Evolutionary conservation across 75 land plant genomes (phyloP).

Genomic region (Adiantum capillusveneris): DNA sequence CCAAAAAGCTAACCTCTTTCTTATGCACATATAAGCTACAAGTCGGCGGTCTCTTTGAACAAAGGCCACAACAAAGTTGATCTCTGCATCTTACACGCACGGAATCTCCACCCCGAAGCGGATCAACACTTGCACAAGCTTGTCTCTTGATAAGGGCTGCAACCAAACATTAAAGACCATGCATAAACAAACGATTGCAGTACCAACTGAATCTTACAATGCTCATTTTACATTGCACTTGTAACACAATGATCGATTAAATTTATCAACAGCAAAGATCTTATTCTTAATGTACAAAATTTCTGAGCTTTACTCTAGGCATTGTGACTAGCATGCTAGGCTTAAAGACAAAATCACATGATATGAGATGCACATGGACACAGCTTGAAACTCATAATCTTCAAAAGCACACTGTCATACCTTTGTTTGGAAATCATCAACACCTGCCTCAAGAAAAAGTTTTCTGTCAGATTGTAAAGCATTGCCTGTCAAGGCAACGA

Average conservation of each 20-base stretch:
- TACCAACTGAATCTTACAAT: too few relatives aligned
- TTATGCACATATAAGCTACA: too few relatives aligned
- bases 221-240: too few relatives aligned
- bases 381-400: not conserved
- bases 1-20: too few relatives aligned
- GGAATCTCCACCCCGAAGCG: constrained; percentile 20
- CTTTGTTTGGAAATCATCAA: constrained; percentile 46
- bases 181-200: too few relatives aligned
- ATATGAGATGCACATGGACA: not conserved
- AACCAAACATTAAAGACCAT: not conserved
- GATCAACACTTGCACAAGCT: constrained; percentile 24
- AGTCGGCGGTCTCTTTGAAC: too few relatives aligned
- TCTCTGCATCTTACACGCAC: not conserved
- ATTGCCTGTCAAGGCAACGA: constrained; percentile 49
- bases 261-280: too few relatives aligned
- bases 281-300: too few relatives aligned
- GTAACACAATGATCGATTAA: too few relatives aligned
- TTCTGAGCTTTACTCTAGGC: too few relatives aligned
- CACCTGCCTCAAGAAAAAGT: constrained; percentile 54
- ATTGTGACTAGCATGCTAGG: too few relatives aligned
- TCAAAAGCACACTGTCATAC: constrained; percentile 7
- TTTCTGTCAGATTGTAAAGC: constrained; percentile 36
- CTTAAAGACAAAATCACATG: not conserved
- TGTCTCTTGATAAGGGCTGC: constrained; percentile 32
- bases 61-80: too few relatives aligned